Evolutionary conservation across 2,329 filamentous ascomycete genomes (phyloP), one percentile per base, ranked within the genome.

Genomic region (Rosellinia necatrix): DNA sequence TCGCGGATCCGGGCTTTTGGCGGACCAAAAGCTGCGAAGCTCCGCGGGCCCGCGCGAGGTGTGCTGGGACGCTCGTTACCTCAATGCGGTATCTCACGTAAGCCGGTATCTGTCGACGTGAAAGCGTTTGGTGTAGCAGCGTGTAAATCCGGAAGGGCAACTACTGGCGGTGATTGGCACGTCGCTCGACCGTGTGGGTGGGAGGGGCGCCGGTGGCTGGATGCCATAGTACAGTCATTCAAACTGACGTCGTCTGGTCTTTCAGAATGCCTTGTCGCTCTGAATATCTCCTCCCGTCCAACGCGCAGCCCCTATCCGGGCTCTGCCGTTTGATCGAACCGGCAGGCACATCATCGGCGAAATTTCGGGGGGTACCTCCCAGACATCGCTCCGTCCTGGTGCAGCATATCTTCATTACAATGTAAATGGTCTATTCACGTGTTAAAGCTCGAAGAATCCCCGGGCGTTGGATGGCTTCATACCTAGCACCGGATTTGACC

Each of bases 401-500:
- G 63, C 32, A 35, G 27, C 2, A 9, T 15, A 30, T 49, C 32
- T 25, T 57, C 40, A 10, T 34, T 44, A 13, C 7, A 10, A 5
- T 47, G 27, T 43, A 48, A 29, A 21, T 29, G 42, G 8, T 34
- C 49, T 53, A 32, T 37, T 6, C 13, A 21, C 29, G 30, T 13
- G 30, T 58, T 34, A 58, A 51, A 34, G 24, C 19, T 37, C 25
- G 13, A 38, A 27, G 27, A 29, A 25, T 15, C 34, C 34, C 30
- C 22, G 17, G 25, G 27, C 12, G 19, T 52, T 48, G 21, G 42
- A 35, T 40, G 15, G 24, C 30, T 42, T 21, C 48, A 40, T 52
- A 53, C 51, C 55, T 44, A 64, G 58, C 24, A 57, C 56, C 17
- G 59, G 34, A 34, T 49, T 52, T 61, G 61, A 55, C 41, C 64